Base-by-base conservation (phyloP, 768 basidiomycete genomes). In the Mycena maculata region DNA sequence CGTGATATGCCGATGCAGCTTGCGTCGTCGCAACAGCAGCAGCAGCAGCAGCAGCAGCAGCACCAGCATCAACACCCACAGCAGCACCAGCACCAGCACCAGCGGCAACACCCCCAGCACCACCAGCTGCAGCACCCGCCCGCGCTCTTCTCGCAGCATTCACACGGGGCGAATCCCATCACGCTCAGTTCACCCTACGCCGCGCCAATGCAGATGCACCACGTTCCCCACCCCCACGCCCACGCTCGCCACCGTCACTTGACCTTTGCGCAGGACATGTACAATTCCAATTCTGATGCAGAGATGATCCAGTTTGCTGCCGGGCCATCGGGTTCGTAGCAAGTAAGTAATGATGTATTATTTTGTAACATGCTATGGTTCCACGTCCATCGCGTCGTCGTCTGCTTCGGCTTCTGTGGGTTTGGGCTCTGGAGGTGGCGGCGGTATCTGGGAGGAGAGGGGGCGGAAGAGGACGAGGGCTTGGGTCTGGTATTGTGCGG, bases 211-310 rank as follows among this genome's bases (percentile, higher is more conserved):
- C 89, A 86, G 73, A 91, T 93, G 90, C 92, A 93, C 71, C 92
- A 92, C 69, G 90, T 93, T 48, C 90, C 92, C 2, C 92, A 92
- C 69, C 90, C 92, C 2, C 92, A 92, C 63, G 90, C 91, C 0
- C 91, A 93, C 71, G 88, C 91, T 0, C 86, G 90, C 36, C 90
- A 91, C 68, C 92, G 90, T 68, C 89, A 90, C 71, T 84, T 89
- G 71, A 80, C 78, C 63, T 76, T 76, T 68, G 68, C 77, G 16
- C 81, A 82, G 65, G 73, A 74, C 59, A 71, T 81, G 27, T 85
- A 85, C 27, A 41, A 22, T 63, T 72, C 81, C n/a, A 80, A 81
- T 74, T 18, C 75, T 71, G 71, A 72, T 38, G 31, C 77, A 52
- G 83, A 84, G 54, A 85, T 88, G 74, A 80, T 88, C 61, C 81